Evolutionary conservation across 169 alveolate species (phyloP), one percentile per base, ranked within the genome.

Genomic region (Eimeria brunetti): DNA sequence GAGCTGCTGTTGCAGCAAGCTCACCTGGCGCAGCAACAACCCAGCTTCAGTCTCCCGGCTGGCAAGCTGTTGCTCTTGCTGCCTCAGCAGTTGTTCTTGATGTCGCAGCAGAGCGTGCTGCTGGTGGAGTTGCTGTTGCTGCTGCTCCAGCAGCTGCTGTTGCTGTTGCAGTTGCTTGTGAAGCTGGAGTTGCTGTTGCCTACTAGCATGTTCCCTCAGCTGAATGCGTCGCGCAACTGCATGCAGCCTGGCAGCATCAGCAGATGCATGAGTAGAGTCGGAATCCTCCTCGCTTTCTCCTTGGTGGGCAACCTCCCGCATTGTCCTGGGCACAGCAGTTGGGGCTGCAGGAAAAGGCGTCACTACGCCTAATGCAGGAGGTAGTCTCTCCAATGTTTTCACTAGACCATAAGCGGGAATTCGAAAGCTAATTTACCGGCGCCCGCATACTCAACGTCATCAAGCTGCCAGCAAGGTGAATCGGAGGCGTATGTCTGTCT

Each of bases 91-190:
- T 44, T 86, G 92, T 62, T 86, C 92, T 36, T 86, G 92, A 33
- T 86, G 92, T 49, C 92, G 92, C 80, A 86, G 64, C 92, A 86
- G 49, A 44, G 83, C 81, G 16, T 86, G 83, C 60, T 86, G 92
- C 92, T 86, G 92, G 64, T 86, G 92, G 67, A 86, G 80, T 71
- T 86, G 92, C 81, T 86, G 92, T n/a, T 86, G 92, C 83, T 86
- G 92, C 92, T 85, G 92, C 30, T 86, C 83, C 92, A 86, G 80
- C 83, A 86, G 64, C 92, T 86, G 92, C 92, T 86, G 92, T 71
- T 86, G 92, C 64, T 86, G 92, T 36, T 86, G 92, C 58, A 86
- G 92, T 56, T 86, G 92, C 83, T 86, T 86, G 81, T 86, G 92
- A 27, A 86, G 92, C 83, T 86, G 92, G 33, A 86, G 81, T 38